Conservation (phyloP, 495 filamentous ascomycete species). For the Aeminium ludgeri region DNA sequence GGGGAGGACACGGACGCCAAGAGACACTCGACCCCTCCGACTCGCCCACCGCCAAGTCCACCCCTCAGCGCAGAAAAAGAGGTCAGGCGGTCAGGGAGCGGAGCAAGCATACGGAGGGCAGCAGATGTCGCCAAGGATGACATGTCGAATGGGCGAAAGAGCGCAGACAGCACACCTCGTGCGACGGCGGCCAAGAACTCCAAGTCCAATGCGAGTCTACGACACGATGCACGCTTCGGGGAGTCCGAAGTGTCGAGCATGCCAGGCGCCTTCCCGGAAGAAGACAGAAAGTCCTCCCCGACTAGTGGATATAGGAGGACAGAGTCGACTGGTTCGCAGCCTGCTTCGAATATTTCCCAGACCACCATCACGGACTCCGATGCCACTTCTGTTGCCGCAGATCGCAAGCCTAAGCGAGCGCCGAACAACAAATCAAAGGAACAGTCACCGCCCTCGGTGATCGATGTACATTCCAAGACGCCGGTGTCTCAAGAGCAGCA, state of each 20-base stretch:
- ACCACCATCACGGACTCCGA: conserved; percentile 38
- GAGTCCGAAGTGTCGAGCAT: conserved; percentile 14
- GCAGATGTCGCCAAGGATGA: conserved; percentile 25
- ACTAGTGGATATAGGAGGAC: conserved; percentile 13
- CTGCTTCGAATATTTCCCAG: conserved; percentile 16
- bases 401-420: conserved; percentile 34
- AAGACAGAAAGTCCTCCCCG: conserved; percentile 12
- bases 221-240: conserved; percentile 10
- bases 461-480: conserved; percentile 40
- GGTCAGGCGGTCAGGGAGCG: conserved; percentile 33
- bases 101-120: conserved; percentile 20
- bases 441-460: conserved; percentile 19
- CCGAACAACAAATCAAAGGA: conserved; percentile 19
- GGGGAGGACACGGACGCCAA: conserved; percentile 31
- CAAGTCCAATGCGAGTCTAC: conserved; percentile 20
- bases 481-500: conserved; percentile 34
- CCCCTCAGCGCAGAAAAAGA: conserved; percentile 41
- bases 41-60: conserved; percentile 41
- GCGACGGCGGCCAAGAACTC: conserved; percentile 6
- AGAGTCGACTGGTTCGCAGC: conserved; percentile 10
- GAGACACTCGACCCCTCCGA: conserved; percentile 8
- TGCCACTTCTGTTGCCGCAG: conserved; percentile 50
- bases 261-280: conserved; percentile 13
- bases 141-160: conserved; percentile 27
- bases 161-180: conserved; percentile 20